These are phyloP conservation scores for Hyaloscypha variabilis DNA, from an alignment of 495 filamentous ascomycete species.

Conservation along the genomic window DNA sequence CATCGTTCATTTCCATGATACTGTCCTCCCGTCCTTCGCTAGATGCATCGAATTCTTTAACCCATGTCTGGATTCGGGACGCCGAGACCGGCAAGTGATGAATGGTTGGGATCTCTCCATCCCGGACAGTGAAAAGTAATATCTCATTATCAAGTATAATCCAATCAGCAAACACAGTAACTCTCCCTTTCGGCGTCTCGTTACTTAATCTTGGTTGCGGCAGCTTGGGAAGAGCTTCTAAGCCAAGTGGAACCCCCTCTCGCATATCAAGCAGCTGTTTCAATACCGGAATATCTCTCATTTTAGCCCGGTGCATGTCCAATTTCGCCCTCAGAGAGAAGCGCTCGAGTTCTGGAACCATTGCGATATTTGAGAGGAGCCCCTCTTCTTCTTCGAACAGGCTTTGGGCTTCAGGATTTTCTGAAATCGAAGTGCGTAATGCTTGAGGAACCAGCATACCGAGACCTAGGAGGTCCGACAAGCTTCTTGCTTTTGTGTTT, in stretches of 20 bases:
- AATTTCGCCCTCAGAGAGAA: conserved; percentile 3
- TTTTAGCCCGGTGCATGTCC: neutral
- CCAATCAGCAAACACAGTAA: neutral
- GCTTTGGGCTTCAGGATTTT: conserved; percentile 1
- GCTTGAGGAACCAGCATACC: conserved; percentile 4
- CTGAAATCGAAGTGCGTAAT: neutral
- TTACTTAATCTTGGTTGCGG: neutral
- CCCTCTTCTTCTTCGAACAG: conserved; percentile 3
- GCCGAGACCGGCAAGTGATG: neutral
- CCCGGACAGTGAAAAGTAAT: too few relatives aligned
- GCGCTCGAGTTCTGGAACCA: neutral
- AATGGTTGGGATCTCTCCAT: too few relatives aligned
- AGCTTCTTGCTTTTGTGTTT: conserved; percentile 10
- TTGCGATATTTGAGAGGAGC: neutral
- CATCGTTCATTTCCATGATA: conserved; percentile 1
- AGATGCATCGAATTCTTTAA: too few relatives aligned
- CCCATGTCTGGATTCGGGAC: neutral
- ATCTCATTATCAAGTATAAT: too few relatives aligned
- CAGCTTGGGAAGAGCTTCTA: neutral
- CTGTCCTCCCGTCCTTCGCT: neutral
- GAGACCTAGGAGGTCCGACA: conserved; percentile 14
- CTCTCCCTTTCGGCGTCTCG: neutral
- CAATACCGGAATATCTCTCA: neutral
- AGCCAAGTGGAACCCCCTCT: conserved; percentile 4
- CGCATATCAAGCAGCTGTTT: conserved; percentile 7